These are phyloP conservation scores for Albophoma yamanashiensis DNA, from an alignment of 2,329 filamentous ascomycete species.

Conservation along the genomic window DNA sequence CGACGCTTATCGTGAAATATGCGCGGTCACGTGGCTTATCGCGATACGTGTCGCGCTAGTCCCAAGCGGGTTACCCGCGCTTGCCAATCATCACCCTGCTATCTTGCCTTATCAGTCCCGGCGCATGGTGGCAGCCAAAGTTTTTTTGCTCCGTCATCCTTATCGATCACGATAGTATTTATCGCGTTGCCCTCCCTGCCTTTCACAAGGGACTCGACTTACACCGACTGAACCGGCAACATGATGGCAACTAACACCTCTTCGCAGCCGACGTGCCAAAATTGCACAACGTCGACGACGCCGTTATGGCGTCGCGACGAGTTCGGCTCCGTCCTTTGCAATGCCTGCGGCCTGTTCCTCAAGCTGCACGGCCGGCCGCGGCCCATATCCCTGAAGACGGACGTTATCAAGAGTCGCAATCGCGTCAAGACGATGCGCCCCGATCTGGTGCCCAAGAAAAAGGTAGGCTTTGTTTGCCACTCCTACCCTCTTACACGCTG, in stretches of 20 bases:
- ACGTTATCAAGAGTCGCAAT: conserved; percentile 99
- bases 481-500: not conserved
- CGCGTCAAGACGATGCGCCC: conserved; percentile 81
- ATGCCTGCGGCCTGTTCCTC: conserved; percentile 93
- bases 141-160: conserved; percentile 25
- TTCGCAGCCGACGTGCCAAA: conserved; percentile 89
- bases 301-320: conserved; percentile 97
- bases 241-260: conserved; percentile 49
- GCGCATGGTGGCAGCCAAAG: conserved; percentile 16
- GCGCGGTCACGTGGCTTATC: conserved; percentile 20
- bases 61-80: conserved; percentile 5
- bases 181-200: conserved; percentile 14
- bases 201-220: conserved; percentile 9
- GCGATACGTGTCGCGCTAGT: conserved; percentile 10
- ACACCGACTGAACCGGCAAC: conserved; percentile 22
- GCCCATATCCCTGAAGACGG: conserved; percentile 94
- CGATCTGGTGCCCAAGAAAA: conserved; percentile 71
- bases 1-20: conserved; percentile 5
- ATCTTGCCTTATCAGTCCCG: conserved; percentile 25
- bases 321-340: conserved; percentile 89
- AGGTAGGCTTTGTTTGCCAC: conserved; percentile 42
- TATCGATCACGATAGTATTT: conserved; percentile 27
- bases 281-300: conserved; percentile 91
- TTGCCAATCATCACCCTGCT: conserved; percentile 11
- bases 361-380: conserved; percentile 91